A percentile compares a stretch with the other conserved stretches of the same genome.
phyloP scores from a whole-genome alignment of 2,329 filamentous ascomycete genomes.

The Arthrobotrys sphaeroides region DNA sequence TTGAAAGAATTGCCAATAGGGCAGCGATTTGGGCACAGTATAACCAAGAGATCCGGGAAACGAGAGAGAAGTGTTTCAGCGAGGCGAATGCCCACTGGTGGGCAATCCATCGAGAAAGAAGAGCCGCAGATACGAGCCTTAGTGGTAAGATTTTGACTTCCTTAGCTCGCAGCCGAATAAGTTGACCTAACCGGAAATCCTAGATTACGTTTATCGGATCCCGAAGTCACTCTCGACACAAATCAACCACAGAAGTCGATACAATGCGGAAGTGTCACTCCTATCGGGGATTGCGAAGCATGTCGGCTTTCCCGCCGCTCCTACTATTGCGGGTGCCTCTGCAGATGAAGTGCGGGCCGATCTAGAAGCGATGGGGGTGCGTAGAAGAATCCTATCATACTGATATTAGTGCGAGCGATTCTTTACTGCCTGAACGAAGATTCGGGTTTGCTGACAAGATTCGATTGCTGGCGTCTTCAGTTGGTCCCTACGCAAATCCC shows the following conservation, averaged over 20 bases:
- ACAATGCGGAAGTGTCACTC: constrained; percentile 93
- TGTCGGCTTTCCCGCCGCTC: constrained; percentile 95
- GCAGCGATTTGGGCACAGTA: constrained; percentile 90
- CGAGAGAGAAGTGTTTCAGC: constrained; percentile 81
- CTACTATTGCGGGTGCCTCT: constrained; percentile 78
- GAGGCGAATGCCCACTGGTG: constrained; percentile 89
- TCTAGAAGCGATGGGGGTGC: constrained; percentile 86
- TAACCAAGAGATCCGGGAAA: constrained; percentile 84
- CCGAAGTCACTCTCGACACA: constrained; percentile 79
- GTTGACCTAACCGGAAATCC: constrained; percentile 65
- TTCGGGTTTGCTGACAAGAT: constrained; percentile 54
- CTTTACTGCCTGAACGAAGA: constrained; percentile 49
- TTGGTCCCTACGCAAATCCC: constrained; percentile 52
- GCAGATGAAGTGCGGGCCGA: constrained; percentile 82
- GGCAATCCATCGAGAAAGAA: constrained; percentile 87
- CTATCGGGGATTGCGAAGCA: constrained; percentile 92
- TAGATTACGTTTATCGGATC: constrained; percentile 83
- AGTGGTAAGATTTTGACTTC: constrained; percentile 55
- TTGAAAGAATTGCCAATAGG: constrained; percentile 79
- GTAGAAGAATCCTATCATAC: constrained; percentile 61
- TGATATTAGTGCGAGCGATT: constrained; percentile 59
- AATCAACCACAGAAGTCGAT: constrained; percentile 84
- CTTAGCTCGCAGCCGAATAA: background rate
- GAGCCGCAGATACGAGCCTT: constrained; percentile 61
- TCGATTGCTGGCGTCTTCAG: constrained; percentile 53